A percentile compares a stretch with the other conserved stretches of the same genome.
These are phyloP conservation scores for Chrysoporthe deuterocubensis DNA, from an alignment of 2,329 filamentous ascomycete genomes.

Conservation along the genomic window DNA sequence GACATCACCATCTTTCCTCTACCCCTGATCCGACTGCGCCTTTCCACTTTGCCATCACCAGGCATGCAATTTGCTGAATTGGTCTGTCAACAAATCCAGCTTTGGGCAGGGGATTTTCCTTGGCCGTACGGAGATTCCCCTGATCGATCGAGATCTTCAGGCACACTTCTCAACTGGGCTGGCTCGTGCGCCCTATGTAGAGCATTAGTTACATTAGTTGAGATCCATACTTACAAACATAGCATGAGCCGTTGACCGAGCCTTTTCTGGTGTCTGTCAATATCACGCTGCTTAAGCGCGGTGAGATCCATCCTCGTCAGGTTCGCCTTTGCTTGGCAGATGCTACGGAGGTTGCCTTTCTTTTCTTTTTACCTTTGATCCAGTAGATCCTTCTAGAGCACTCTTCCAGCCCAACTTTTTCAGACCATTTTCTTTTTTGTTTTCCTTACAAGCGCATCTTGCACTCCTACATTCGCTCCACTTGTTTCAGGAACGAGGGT, in stretches of 20 bases:
- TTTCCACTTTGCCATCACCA: background rate
- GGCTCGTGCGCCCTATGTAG: background rate
- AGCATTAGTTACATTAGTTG: background rate
- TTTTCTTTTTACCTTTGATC: background rate
- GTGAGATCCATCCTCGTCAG: background rate
- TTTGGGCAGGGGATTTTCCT: constrained; percentile 10
- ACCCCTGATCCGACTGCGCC: constrained; percentile 14
- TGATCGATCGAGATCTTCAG: constrained; percentile 19
- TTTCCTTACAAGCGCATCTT: background rate
- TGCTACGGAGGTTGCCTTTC: background rate
- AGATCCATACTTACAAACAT: background rate
- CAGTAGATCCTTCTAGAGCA: no score
- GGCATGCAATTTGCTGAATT: background rate
- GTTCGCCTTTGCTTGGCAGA: background rate
- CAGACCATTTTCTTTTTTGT: background rate
- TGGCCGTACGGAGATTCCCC: constrained; percentile 1
- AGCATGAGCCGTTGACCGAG: background rate
- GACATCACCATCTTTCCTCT: constrained; percentile 8
- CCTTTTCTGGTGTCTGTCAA: background rate
- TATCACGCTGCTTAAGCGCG: background rate
- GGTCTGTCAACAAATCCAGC: constrained; percentile 13
- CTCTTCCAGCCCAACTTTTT: background rate
- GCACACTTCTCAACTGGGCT: constrained; percentile 1
- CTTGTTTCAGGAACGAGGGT: background rate
- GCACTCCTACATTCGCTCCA: background rate